Evolutionary conservation across 257 asterid species (phyloP).

Genomic region (Coffea canephora): DNA sequence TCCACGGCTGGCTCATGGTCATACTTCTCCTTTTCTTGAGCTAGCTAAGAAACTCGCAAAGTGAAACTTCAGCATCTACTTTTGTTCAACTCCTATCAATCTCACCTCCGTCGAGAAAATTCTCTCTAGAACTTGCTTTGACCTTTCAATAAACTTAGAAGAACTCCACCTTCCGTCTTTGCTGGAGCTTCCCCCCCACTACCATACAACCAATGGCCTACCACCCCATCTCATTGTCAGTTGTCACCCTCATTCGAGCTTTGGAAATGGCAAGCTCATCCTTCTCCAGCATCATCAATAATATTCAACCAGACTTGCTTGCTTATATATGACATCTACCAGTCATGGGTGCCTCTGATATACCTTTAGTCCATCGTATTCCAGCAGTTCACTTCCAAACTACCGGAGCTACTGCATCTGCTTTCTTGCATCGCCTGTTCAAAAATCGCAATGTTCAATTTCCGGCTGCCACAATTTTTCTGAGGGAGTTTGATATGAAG

Average conservation of each 20-base stretch:
- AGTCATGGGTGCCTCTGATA: slow-evolving; percentile 40
- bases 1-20: slow-evolving; percentile 59
- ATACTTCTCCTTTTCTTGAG: slow-evolving; percentile 40
- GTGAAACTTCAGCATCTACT: slow-evolving; percentile 28
- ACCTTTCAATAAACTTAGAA: slow-evolving; percentile 26
- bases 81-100: slow-evolving; percentile 49
- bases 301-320: slow-evolving; percentile 30
- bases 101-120: slow-evolving; percentile 34
- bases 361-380: slow-evolving; percentile 12
- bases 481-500: slow-evolving; percentile 5
- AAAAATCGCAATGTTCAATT: neutral
- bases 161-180: slow-evolving; percentile 38
- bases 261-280: slow-evolving; percentile 30
- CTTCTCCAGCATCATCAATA: slow-evolving; percentile 23
- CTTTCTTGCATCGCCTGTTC: slow-evolving; percentile 16
- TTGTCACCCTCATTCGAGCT: slow-evolving; percentile 34
- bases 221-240: slow-evolving; percentile 26
- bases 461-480: slow-evolving; percentile 1
- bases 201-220: slow-evolving; percentile 9
- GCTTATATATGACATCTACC: slow-evolving; percentile 40
- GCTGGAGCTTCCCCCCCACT: slow-evolving; percentile 28
- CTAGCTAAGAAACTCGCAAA: slow-evolving; percentile 46
- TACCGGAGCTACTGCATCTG: slow-evolving; percentile 33
- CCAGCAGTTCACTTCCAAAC: slow-evolving; percentile 48
- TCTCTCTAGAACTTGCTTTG: slow-evolving; percentile 15